Percentiles rank a stretch among this genome's conserved stretches.
Conservation (phyloP, 2,329 filamentous ascomycete genomes). For the Nothophoma quercina region DNA sequence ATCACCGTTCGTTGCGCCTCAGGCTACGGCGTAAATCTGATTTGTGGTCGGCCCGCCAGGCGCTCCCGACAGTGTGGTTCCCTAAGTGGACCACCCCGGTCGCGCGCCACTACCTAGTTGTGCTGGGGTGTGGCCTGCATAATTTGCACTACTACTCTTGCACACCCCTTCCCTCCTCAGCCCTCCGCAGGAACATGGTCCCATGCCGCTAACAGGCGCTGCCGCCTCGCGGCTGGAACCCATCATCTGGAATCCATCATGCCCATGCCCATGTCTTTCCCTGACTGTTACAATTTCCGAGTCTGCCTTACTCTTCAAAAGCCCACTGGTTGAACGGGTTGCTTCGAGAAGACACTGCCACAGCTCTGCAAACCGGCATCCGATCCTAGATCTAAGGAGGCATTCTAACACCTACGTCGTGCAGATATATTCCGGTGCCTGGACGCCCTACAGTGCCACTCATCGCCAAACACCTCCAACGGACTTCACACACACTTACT, state of each 20-base stretch:
- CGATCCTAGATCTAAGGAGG: constrained; percentile 31
- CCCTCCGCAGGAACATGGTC: constrained; percentile 40
- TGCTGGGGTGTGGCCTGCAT: constrained; percentile 25
- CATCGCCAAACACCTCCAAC: constrained; percentile 21
- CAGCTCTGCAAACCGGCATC: constrained; percentile 39
- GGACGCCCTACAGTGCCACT: constrained; percentile 35
- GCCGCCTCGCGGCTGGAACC: constrained; percentile 44
- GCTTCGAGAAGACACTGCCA: constrained; percentile 44
- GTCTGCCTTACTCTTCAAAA: constrained; percentile 49
- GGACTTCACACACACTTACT: constrained; percentile 12
- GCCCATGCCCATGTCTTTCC: constrained; percentile 31
- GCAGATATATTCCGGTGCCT: constrained; percentile 42
- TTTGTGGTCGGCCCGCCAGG: constrained; percentile 46
- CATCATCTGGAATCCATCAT: constrained; percentile 33
- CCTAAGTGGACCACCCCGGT: constrained; percentile 24
- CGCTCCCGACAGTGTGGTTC: constrained; percentile 41
- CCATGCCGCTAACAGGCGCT: constrained; percentile 47
- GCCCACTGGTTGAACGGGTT: constrained; percentile 38
- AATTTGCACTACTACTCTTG: constrained; percentile 25
- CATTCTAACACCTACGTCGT: constrained; percentile 29
- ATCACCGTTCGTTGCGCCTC: constrained; percentile 38
- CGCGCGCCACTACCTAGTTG: constrained; percentile 30
- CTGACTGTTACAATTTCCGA: constrained; percentile 44
- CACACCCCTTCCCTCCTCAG: constrained; percentile 29
- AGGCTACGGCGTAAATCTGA: constrained; percentile 37